Percentiles rank a stretch among this genome's conserved stretches.
Evolutionary conservation across 139 green algal species (phyloP).

Genomic region (Tetradesmus obliquus): DNA sequence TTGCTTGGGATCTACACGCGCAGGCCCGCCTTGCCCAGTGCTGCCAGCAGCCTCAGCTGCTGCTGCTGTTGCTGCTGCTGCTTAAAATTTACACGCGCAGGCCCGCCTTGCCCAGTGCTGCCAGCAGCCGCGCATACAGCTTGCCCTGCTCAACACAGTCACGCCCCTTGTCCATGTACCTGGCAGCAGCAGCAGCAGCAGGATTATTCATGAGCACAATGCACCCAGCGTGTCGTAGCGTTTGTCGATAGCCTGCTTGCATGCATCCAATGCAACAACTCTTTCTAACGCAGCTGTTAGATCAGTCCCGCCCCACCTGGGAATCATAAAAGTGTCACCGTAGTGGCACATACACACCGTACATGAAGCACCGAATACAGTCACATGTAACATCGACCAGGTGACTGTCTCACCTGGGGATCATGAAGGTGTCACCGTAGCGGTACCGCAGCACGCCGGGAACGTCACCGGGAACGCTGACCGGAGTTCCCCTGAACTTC

Average conservation of each 20-base stretch:
- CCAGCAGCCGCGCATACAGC: conserved; percentile 54
- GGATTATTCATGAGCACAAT: neutral
- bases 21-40: neutral
- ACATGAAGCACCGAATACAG: neutral
- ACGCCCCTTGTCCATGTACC: conserved; percentile 55
- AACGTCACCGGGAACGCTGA: conserved; percentile 46
- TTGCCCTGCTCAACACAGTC: conserved; percentile 51
- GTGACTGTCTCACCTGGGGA: conserved; percentile 51
- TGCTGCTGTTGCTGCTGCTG: neutral
- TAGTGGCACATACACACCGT: neutral
- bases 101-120: conserved; percentile 49
- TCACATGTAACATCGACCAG: no score
- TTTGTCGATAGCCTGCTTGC: neutral
- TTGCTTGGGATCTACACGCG: neutral
- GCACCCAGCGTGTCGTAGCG: no score
- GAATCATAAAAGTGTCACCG: neutral
- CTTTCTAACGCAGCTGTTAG: neutral
- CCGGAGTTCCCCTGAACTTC: conserved; percentile 40
- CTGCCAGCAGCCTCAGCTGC: neutral
- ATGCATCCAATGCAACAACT: neutral
- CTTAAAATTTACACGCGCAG: conserved; percentile 45
- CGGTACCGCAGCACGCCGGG: conserved; percentile 53
- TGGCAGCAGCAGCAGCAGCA: conserved; percentile 5
- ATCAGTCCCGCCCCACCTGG: neutral
- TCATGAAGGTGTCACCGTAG: conserved; percentile 63